These are phyloP conservation scores for Leishmania gerbilli DNA, from an alignment of 208 protist species.

Conservation along the genomic window DNA sequence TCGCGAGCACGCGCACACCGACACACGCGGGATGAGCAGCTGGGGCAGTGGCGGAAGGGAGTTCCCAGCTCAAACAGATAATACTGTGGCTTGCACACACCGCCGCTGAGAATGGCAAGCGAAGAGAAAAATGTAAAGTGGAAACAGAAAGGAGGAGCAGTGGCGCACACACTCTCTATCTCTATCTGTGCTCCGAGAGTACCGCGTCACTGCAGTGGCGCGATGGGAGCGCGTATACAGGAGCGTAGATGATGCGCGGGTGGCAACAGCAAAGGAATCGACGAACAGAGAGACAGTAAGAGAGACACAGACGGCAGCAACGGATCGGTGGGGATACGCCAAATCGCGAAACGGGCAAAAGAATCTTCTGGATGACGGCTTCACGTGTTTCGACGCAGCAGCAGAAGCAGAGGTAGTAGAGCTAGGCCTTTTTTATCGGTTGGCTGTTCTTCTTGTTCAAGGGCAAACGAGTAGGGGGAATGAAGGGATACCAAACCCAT, in stretches of 20 bases:
- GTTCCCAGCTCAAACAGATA: background rate
- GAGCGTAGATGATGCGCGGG: background rate
- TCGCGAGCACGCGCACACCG: background rate
- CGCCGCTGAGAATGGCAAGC: background rate
- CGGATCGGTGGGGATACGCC: background rate
- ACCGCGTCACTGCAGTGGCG: background rate
- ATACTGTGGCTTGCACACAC: background rate
- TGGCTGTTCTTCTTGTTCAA: background rate
- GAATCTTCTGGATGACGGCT: background rate
- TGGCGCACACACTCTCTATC: background rate
- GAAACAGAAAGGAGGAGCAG: background rate
- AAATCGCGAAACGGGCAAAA: background rate
- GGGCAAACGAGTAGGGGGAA: background rate
- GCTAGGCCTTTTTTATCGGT: background rate
- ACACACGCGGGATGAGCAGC: background rate
- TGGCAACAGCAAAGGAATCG: background rate
- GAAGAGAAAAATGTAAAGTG: background rate
- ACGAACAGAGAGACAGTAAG: slow-evolving; percentile 8
- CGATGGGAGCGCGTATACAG: background rate
- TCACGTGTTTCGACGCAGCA: background rate
- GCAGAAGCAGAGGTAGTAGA: background rate
- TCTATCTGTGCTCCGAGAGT: background rate
- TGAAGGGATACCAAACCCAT: background rate
- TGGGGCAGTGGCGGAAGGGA: background rate
- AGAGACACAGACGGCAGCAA: slow-evolving; percentile 2